Percentiles rank a stretch among this genome's conserved stretches.
Evolutionary conservation across 305 asterid genomes (phyloP).

Genomic region (Solanum hybrid): DNA sequence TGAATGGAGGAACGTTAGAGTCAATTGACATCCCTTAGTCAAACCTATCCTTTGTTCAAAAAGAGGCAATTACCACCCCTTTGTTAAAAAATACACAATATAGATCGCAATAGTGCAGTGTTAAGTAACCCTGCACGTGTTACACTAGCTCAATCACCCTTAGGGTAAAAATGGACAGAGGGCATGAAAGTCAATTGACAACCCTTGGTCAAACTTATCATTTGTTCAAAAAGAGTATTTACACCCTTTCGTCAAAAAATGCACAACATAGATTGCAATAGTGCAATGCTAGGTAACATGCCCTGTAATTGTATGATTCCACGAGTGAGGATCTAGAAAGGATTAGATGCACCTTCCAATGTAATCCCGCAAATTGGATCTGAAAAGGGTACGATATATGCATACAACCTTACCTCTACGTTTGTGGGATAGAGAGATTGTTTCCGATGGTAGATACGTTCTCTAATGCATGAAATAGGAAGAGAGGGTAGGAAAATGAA

Average conservation of each 20-base stretch:
- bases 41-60: not conserved
- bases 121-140: not conserved
- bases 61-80: not conserved
- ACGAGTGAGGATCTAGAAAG: not conserved
- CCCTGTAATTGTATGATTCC: not conserved
- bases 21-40: not conserved
- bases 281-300: no score
- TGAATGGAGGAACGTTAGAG: not conserved
- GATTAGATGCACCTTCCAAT: not conserved
- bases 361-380: not conserved
- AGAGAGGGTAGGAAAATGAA: not conserved
- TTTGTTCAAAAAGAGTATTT: not conserved
- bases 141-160: not conserved
- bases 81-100: not conserved
- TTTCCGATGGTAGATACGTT: not conserved
- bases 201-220: not conserved
- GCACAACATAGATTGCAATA: not conserved
- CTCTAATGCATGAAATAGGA: not conserved
- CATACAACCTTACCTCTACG: not conserved
- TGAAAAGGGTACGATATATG: not conserved
- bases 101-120: not conserved
- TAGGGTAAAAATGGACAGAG: not conserved
- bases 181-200: not conserved
- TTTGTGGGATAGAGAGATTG: not conserved
- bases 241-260: not conserved